Conservation (phyloP, 2,329 filamentous ascomycete genomes). For the Hypoxylon sp. region DNA sequence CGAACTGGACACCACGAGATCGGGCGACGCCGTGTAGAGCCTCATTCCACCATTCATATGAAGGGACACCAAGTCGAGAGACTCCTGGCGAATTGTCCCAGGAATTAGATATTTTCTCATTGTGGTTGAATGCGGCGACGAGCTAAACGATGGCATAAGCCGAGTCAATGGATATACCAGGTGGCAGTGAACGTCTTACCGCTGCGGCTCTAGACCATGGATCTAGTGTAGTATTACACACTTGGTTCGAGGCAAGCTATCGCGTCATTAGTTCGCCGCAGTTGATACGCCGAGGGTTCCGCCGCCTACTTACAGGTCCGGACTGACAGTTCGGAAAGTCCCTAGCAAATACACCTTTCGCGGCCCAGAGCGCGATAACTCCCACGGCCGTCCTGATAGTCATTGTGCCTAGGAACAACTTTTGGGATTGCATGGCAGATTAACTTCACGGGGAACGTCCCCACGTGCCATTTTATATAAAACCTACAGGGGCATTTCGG, state of each 20-base stretch:
- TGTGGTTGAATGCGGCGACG: constrained; percentile 65
- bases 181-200: constrained; percentile 40
- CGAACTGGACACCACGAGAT: constrained; percentile 68
- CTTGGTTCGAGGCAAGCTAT: constrained; percentile 52
- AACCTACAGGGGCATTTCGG: constrained; percentile 3
- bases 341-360: constrained; percentile 40
- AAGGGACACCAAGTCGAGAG: constrained; percentile 67
- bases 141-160: constrained; percentile 59
- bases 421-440: background rate
- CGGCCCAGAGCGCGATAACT: constrained; percentile 35
- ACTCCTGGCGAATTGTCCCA: constrained; percentile 61
- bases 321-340: constrained; percentile 53
- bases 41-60: constrained; percentile 72
- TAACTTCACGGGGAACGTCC: background rate
- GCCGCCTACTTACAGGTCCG: constrained; percentile 43
- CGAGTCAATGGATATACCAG: background rate
- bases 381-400: constrained; percentile 3
- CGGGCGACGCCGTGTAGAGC: constrained; percentile 71
- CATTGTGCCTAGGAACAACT: constrained; percentile 12
- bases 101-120: constrained; percentile 68
- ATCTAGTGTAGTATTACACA: constrained; percentile 50
- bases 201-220: constrained; percentile 50
- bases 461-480: constrained; percentile 35
- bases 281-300: background rate
- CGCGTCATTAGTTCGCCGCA: background rate